These are phyloP conservation scores for Sporothrix dimorphospora DNA, from an alignment of 2,329 filamentous ascomycete genomes.

Conservation along the genomic window DNA sequence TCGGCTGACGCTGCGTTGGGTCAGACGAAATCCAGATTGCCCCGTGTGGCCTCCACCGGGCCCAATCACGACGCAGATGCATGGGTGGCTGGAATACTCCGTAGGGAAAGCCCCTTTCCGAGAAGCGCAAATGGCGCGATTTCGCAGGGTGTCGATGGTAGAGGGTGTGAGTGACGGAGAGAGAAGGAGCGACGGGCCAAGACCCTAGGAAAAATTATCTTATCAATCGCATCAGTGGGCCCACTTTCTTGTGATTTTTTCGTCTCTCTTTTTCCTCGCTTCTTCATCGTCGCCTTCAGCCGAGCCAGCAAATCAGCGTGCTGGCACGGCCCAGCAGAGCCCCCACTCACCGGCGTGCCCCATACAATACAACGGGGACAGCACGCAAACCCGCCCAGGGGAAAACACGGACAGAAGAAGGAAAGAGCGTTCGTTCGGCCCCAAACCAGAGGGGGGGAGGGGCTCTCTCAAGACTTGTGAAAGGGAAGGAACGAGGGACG, in stretches of 20 bases:
- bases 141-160: slow-evolving; percentile 17
- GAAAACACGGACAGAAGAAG: not conserved
- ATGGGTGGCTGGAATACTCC: not conserved
- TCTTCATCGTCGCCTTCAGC: slow-evolving; percentile 3
- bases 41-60: slow-evolving; percentile 13
- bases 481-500: slow-evolving; percentile 3
- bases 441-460: not conserved
- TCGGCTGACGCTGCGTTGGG: slow-evolving; percentile 33
- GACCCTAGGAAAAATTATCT: slow-evolving; percentile 35
- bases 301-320: slow-evolving; percentile 28
- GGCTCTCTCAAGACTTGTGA: not conserved
- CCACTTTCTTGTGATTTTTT: not conserved
- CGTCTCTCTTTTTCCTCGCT: slow-evolving; percentile 21
- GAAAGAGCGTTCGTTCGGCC: slow-evolving; percentile 7
- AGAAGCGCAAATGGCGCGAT: slow-evolving; percentile 31
- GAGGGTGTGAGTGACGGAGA: not conserved
- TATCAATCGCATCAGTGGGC: slow-evolving; percentile 38
- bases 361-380: slow-evolving; percentile 22
- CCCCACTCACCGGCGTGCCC: not conserved
- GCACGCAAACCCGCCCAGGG: not conserved
- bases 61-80: slow-evolving; percentile 28
- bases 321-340: not conserved
- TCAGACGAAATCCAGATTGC: slow-evolving; percentile 29
- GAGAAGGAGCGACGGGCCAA: slow-evolving; percentile 12
- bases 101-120: slow-evolving; percentile 22